phyloP scores from a whole-genome alignment of 208 protist species.

The Trichomonas gallinae region DNA sequence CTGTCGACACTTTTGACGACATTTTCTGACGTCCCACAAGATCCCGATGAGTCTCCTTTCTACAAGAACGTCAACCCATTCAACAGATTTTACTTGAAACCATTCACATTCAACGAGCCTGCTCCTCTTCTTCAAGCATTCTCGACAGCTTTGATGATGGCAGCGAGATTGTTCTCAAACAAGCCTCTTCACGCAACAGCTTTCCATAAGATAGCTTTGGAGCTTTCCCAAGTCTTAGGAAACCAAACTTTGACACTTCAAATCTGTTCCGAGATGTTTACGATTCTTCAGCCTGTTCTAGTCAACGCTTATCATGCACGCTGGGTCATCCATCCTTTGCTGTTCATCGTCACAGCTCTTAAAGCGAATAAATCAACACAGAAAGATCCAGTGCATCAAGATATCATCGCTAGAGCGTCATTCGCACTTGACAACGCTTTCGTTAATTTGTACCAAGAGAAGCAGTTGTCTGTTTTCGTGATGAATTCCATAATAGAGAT shows the following conservation, averaged over 20 bases:
- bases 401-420: neutral
- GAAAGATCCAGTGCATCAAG: neutral
- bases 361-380: neutral
- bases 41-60: neutral
- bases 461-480: neutral
- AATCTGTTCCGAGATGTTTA: neutral
- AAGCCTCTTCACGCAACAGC: neutral
- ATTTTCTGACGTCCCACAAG: neutral
- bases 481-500: neutral
- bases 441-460: neutral
- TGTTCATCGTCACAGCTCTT: neutral
- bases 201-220: neutral
- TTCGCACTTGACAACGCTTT: neutral
- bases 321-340: neutral
- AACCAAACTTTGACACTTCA: neutral
- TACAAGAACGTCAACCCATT: neutral
- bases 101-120: neutral
- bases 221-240: neutral
- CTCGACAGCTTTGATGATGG: neutral
- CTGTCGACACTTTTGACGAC: neutral
- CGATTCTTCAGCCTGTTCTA: neutral
- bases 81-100: neutral
- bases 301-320: neutral
- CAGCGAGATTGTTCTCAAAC: neutral
- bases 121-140: neutral